Conservation (phyloP, 169 alveolate genomes). For the Babesia caballi region DNA sequence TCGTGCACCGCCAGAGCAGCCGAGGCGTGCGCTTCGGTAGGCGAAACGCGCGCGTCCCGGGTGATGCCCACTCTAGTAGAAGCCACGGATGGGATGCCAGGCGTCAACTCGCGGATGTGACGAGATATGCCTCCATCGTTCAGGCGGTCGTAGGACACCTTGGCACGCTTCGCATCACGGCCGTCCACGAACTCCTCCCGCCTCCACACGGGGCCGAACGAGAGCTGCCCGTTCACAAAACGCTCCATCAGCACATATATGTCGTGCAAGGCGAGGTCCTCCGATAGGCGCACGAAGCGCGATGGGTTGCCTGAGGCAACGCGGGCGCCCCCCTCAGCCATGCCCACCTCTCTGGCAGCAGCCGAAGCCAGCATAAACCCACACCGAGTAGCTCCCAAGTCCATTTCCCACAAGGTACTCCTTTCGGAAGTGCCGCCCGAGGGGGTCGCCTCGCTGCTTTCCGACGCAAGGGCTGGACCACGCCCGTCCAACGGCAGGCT, state of each 20-base stretch:
- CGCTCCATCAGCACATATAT: conserved; percentile 24
- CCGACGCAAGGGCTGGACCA: background rate
- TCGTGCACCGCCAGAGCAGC: background rate
- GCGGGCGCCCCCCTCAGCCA: background rate
- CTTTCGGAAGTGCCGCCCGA: no score
- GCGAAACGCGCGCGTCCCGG: background rate
- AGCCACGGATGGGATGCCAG: background rate
- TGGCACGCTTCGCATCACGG: background rate
- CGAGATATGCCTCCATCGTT: conserved; percentile 58
- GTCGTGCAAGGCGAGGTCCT: conserved; percentile 15
- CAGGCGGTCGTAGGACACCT: conserved; percentile 7
- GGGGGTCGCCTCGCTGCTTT: no score
- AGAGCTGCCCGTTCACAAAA: conserved; percentile 1
- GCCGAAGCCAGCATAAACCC: no score
- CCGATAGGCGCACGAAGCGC: background rate
- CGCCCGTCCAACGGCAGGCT: background rate
- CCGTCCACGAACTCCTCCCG: background rate
- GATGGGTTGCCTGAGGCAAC: background rate
- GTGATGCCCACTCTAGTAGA: conserved; percentile 6
- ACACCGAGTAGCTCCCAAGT: no score
- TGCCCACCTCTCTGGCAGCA: no score
- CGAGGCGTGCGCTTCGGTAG: background rate
- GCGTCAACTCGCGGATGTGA: conserved; percentile 30
- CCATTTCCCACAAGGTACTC: no score
- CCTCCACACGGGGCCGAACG: conserved; percentile 41